Conservation (phyloP, 257 asterid genomes). For the Penstemon davidsonii region DNA sequence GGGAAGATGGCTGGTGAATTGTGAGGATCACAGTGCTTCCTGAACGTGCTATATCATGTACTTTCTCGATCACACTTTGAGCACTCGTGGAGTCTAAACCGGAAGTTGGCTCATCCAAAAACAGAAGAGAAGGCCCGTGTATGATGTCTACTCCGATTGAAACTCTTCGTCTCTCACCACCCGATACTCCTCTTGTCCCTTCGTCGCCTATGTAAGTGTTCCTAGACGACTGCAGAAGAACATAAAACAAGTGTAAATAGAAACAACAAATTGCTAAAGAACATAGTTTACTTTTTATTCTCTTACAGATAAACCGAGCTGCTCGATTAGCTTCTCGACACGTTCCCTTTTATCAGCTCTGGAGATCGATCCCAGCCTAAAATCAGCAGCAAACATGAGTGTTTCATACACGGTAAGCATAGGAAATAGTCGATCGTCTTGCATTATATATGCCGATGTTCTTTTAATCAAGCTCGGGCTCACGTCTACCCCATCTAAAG, state of each 20-base stretch:
- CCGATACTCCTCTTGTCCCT: constrained; percentile 83
- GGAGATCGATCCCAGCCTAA: constrained; percentile 56
- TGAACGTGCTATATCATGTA: constrained; percentile 64
- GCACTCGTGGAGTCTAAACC: constrained; percentile 95
- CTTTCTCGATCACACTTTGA: constrained; percentile 74
- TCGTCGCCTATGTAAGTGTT: constrained; percentile 92
- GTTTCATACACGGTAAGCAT: constrained; percentile 87
- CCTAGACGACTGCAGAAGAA: constrained; percentile 51
- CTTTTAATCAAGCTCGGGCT: constrained; percentile 60
- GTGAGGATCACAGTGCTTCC: constrained; percentile 89
- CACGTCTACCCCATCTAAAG: constrained; percentile 60
- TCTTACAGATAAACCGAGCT: constrained; percentile 73
- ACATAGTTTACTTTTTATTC: not conserved
- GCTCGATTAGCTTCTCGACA: constrained; percentile 61
- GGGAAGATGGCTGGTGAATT: constrained; percentile 82
- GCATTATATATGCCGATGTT: constrained; percentile 65
- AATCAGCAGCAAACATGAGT: constrained; percentile 85
- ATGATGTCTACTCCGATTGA: constrained; percentile 85
- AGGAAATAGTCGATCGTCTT: constrained; percentile 74
- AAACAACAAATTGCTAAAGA: not conserved
- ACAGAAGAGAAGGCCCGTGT: constrained; percentile 75
- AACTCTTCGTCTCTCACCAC: constrained; percentile 89
- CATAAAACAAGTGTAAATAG: not conserved
- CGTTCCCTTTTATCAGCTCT: constrained; percentile 48
- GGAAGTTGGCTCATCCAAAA: constrained; percentile 86